phyloP scores from a whole-genome alignment of 2,329 filamentous ascomycete genomes.

The Albophoma yamanashiensis region DNA sequence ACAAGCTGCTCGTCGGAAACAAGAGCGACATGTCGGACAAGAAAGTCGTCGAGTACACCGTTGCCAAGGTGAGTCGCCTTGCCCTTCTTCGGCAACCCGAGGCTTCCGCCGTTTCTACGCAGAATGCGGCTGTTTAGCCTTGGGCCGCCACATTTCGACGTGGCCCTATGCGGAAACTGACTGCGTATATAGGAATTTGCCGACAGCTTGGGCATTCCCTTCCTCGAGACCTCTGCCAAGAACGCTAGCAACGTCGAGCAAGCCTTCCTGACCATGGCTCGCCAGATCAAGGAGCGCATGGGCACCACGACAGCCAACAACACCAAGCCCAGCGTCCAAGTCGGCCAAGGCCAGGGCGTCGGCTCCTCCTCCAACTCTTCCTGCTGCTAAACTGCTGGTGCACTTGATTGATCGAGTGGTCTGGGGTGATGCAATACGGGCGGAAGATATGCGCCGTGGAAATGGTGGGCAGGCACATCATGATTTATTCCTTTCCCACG shows the following conservation, averaged over 20 bases:
- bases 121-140: not conserved
- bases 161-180: conserved; percentile 8
- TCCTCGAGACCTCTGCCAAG: conserved; percentile 99
- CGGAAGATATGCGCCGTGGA: conserved; percentile 13
- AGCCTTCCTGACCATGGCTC: conserved; percentile 98
- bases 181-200: conserved; percentile 70
- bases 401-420: not conserved
- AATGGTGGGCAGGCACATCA: conserved; percentile 15
- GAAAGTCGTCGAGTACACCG: conserved; percentile 99
- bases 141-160: not conserved
- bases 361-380: conserved; percentile 75
- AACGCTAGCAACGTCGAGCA: conserved; percentile 99
- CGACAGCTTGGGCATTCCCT: conserved; percentile 95
- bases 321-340: conserved; percentile 96
- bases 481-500: conserved; percentile 4
- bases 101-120: not conserved
- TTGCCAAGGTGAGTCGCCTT: conserved; percentile 73
- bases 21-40: conserved; percentile 99
- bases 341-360: conserved; percentile 89
- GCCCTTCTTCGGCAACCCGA: not conserved
- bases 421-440: conserved; percentile 2
- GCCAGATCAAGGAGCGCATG: conserved; percentile 99
- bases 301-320: conserved; percentile 90
- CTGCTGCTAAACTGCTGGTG: conserved; percentile 65
- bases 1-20: conserved; percentile 98